phyloP scores from a whole-genome alignment of 2,329 filamentous ascomycete genomes.

The Fusarium xyrophilum region DNA sequence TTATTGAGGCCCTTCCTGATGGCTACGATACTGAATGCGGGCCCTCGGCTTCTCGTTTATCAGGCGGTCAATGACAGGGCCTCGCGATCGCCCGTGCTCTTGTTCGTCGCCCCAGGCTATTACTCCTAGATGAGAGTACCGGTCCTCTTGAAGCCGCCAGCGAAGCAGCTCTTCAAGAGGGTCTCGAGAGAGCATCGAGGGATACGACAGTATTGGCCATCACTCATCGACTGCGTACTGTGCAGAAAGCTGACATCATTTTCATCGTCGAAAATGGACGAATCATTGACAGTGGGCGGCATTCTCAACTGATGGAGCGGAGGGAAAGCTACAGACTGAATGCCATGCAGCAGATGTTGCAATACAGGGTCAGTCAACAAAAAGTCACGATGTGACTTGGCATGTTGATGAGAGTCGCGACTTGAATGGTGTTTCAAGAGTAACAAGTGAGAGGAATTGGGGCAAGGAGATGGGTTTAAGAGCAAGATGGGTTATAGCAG shows the following conservation, averaged over 20 bases:
- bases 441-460: conserved; percentile 42
- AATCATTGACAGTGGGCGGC: conserved; percentile 58
- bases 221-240: conserved; percentile 63
- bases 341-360: conserved; percentile 58
- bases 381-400: neutral
- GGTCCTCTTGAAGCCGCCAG: conserved; percentile 76
- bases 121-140: conserved; percentile 81
- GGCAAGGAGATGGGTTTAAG: conserved; percentile 46
- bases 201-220: conserved; percentile 65
- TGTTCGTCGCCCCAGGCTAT: conserved; percentile 71
- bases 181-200: conserved; percentile 63
- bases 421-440: conserved; percentile 27
- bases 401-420: conserved; percentile 26
- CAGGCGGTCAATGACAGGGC: conserved; percentile 80
- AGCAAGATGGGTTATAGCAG: conserved; percentile 54
- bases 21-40: conserved; percentile 72
- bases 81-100: conserved; percentile 80
- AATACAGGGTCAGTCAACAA: conserved; percentile 3
- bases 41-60: conserved; percentile 75
- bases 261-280: conserved; percentile 62
- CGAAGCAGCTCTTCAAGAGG: conserved; percentile 66
- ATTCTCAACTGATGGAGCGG: conserved; percentile 59
- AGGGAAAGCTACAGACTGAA: conserved; percentile 61
- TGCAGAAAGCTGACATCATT: conserved; percentile 62
- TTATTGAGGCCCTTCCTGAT: conserved; percentile 67